Evolutionary conservation across 768 basidiomycete genomes (phyloP), one percentile per base, ranked within the genome.

Genomic region (Pholiota conissans): DNA sequence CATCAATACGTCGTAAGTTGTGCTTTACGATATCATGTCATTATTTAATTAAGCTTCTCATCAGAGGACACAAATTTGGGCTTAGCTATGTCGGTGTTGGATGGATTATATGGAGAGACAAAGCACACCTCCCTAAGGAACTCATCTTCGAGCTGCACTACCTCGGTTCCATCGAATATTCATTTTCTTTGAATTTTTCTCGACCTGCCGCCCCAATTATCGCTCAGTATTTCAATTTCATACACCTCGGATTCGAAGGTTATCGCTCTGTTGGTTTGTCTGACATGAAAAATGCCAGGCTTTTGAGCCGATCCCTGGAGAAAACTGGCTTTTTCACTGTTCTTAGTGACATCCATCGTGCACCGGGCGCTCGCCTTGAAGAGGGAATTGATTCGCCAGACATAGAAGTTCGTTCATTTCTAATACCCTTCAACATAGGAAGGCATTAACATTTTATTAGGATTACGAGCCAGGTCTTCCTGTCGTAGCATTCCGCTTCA

Each of bases 71-170:
- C 69, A 87, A 88, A 63, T 87, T 84, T 61, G 84, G 84, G 5
- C 64, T 80, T 27, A 72, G 71, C 34, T 84, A 84, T 59, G 81
- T 82, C 7, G 84, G 84, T 29, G 78, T 86, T n/a, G 88, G 89
- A 11, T 89, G 86, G 84, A 76, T 86, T 22, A 67, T 90, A 56
- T 89, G 85, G 85, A 76, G 86, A 42, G 80, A 84, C 67, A 81
- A 85, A 66, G 74, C 74, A 27, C 79, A 80, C 61, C 79, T 91
- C 1, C 88, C 85, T 3, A 86, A 89, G 63, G 80, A 89, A 30
- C 78, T 91, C 56, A 84, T 91, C 47, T 90, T 91, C 61, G 86
- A 89, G 72, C 76, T 88, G 14, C 85, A 79, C 61, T 79, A 82
- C 62, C 72, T 80, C 47, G 81, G 79, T 29, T 79, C 82, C 16